These are phyloP conservation scores for Aspergillus nomiae DNA, from an alignment of 2,329 filamentous ascomycete genomes.

Conservation along the genomic window DNA sequence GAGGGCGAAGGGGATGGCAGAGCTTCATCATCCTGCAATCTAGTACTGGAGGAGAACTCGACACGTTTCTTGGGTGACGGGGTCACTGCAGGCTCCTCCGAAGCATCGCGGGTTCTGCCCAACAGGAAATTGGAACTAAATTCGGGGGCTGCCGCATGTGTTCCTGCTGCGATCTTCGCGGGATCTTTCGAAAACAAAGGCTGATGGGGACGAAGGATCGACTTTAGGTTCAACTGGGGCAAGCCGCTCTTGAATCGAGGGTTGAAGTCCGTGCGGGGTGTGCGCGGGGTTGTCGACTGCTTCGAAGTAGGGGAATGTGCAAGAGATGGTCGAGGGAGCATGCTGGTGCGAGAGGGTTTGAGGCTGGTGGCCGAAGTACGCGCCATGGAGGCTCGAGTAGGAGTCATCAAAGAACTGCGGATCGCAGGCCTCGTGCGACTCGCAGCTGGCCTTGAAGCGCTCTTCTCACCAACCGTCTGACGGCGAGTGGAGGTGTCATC, in stretches of 20 bases:
- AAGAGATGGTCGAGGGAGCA: conserved; percentile 53
- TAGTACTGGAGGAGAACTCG: conserved; percentile 74
- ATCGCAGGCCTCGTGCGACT: conserved; percentile 47
- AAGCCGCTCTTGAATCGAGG: conserved; percentile 45
- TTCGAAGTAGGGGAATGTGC: conserved; percentile 56
- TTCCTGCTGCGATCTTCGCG: conserved; percentile 61
- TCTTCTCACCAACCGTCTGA: conserved; percentile 22
- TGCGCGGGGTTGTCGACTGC: conserved; percentile 46
- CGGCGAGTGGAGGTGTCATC: conserved; percentile 71
- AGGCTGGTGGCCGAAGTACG: conserved; percentile 54
- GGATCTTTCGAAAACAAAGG: conserved; percentile 62
- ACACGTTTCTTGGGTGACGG: conserved; percentile 78
- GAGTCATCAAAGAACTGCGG: conserved; percentile 67
- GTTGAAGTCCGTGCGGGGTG: conserved; percentile 52
- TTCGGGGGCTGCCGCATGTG: conserved; percentile 49
- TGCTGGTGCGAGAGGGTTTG: conserved; percentile 56
- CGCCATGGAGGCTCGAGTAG: conserved; percentile 73
- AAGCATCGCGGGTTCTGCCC: conserved; percentile 27
- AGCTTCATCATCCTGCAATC: conserved; percentile 39
- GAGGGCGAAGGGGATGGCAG: conserved; percentile 45
- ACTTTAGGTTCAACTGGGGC: conserved; percentile 59
- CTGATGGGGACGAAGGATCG: conserved; percentile 63
- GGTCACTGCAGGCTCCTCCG: conserved; percentile 53
- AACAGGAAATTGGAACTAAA: conserved; percentile 56
- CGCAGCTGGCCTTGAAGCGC: conserved; percentile 25